These are phyloP conservation scores for Leucocoprinus sp. DNA, from an alignment of 768 basidiomycete species.

Conservation along the genomic window DNA sequence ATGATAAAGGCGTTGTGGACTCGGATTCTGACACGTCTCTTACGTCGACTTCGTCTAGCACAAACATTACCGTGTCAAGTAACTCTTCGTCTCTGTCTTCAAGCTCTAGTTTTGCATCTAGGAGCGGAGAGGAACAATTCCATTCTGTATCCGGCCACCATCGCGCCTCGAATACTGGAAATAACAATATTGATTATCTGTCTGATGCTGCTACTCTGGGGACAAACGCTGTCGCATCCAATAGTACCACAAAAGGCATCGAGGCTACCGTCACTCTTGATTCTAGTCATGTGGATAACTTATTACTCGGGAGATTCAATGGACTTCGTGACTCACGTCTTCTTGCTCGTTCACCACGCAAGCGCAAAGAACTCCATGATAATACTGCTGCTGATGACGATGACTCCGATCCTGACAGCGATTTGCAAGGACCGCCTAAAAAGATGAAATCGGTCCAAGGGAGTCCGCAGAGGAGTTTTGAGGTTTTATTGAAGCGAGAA, in stretches of 20 bases:
- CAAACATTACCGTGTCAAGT: not conserved
- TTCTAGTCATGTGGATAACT: not conserved
- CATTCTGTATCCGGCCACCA: not conserved
- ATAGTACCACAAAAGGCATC: not conserved
- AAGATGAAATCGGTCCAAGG: constrained; percentile 35
- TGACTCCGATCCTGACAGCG: constrained; percentile 19
- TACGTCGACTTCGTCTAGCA: not conserved
- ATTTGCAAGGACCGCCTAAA: constrained; percentile 33
- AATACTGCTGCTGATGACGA: not conserved
- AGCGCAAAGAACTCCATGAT: constrained; percentile 8
- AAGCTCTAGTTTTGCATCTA: not conserved
- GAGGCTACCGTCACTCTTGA: constrained; percentile 15
- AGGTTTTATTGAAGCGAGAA: constrained; percentile 31
- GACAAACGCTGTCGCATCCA: not conserved
- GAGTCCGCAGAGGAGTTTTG: constrained; percentile 37
- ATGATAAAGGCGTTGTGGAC: constrained; percentile 7
- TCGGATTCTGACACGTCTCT: constrained; percentile 10
- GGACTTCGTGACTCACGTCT: constrained; percentile 4
- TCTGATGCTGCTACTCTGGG: not conserved
- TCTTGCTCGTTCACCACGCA: constrained; percentile 3
- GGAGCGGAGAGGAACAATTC: not conserved
- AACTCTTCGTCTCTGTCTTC: not conserved
- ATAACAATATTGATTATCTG: not conserved
- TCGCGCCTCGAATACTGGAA: not conserved
- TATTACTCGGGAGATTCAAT: not conserved